Percentiles rank a stretch among this genome's conserved stretches.
Conservation (phyloP, 1,284 basidiomycete genomes). For the Cutaneotrichosporon dermatis region DNA sequence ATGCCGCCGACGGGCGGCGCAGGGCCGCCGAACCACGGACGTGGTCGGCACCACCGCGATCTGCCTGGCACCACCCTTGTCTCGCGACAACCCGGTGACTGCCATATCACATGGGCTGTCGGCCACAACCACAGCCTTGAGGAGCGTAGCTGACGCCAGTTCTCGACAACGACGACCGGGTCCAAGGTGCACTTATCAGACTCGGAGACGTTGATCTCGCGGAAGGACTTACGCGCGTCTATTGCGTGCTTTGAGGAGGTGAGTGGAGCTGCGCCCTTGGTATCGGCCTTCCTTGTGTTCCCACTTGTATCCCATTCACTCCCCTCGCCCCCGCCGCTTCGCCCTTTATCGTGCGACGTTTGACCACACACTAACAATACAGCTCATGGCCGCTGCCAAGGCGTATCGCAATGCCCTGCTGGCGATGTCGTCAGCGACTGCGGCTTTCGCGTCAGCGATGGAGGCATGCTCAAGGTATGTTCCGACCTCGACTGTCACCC, state of each 20-base stretch:
- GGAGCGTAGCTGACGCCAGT: conserved; percentile 23
- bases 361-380: not conserved
- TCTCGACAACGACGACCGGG: conserved; percentile 46
- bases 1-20: too few relatives aligned
- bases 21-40: too few relatives aligned
- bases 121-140: too few relatives aligned
- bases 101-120: not conserved
- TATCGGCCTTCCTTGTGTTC: too few relatives aligned
- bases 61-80: not conserved
- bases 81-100: not conserved
- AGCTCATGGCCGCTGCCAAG: conserved; percentile 75
- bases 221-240: conserved; percentile 45
- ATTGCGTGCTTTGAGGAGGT: conserved; percentile 48
- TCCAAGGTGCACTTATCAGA: conserved; percentile 43
- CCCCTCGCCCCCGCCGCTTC: too few relatives aligned
- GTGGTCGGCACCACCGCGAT: too few relatives aligned
- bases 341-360: too few relatives aligned
- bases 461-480: conserved; percentile 72
- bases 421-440: conserved; percentile 77
- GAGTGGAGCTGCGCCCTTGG: not conserved
- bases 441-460: conserved; percentile 80
- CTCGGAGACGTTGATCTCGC: conserved; percentile 41
- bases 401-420: conserved; percentile 78
- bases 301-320: too few relatives aligned
- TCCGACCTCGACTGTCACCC: not conserved